Percentiles rank a stretch among this genome's conserved stretches.
Conservation (phyloP, 495 filamentous ascomycete genomes). For the Xylaria acuta region DNA sequence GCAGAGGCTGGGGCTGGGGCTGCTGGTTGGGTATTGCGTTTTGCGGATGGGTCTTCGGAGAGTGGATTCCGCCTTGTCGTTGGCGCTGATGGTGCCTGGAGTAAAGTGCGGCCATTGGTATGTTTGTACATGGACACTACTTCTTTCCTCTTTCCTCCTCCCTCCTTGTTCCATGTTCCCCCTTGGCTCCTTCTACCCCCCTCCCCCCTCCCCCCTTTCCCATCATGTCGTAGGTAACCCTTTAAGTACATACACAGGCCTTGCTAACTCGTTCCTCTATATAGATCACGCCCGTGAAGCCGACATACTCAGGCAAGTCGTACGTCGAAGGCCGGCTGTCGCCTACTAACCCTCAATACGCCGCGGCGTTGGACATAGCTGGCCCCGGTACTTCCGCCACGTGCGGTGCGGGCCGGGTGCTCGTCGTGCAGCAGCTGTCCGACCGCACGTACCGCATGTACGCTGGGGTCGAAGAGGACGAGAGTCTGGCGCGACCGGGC, state of each 20-base stretch:
- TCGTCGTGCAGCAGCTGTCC: slow-evolving; percentile 38
- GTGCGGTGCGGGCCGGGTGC: slow-evolving; percentile 30
- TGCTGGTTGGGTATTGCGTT: slow-evolving; percentile 30
- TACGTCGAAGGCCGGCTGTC: slow-evolving; percentile 38
- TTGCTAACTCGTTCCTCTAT: background rate
- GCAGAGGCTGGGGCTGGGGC: slow-evolving; percentile 13
- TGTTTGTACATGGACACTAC: background rate
- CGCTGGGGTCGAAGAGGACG: slow-evolving; percentile 34
- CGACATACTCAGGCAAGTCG: slow-evolving; percentile 39
- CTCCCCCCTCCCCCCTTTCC: background rate
- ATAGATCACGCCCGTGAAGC: slow-evolving; percentile 39
- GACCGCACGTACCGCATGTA: slow-evolving; percentile 41
- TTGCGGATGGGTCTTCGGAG: slow-evolving; percentile 35
- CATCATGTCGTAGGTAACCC: too few species aligned
- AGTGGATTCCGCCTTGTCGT: slow-evolving; percentile 42
- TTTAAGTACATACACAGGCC: too few species aligned
- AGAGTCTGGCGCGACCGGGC: slow-evolving; percentile 31
- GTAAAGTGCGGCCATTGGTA: slow-evolving; percentile 42
- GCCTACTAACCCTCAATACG: slow-evolving; percentile 34
- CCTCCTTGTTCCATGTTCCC: background rate
- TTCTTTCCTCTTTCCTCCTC: background rate
- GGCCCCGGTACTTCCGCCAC: slow-evolving; percentile 33
- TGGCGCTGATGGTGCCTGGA: slow-evolving; percentile 46
- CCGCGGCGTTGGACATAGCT: slow-evolving; percentile 24
- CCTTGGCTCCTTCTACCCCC: background rate